Percentiles rank a stretch among this genome's conserved stretches.
These are phyloP conservation scores for Cordyceps farinosa DNA, from an alignment of 2,329 filamentous ascomycete genomes.

Conservation along the genomic window DNA sequence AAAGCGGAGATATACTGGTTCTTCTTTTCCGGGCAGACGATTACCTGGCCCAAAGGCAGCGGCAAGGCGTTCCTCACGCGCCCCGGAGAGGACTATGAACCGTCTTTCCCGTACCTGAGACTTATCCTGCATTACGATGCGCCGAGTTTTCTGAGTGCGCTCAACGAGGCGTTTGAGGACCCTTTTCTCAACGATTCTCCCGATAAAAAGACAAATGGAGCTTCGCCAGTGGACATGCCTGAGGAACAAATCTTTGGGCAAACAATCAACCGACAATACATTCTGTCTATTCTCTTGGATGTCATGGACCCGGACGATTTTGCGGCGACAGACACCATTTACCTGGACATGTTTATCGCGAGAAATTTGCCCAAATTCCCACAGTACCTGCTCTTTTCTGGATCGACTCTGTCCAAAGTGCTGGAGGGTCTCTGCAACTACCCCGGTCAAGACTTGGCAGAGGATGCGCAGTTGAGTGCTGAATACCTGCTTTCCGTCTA, in stretches of 20 bases:
- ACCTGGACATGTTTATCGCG: slow-evolving; percentile 97
- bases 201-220: slow-evolving; percentile 57
- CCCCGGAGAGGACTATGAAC: slow-evolving; percentile 55
- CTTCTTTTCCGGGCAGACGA: slow-evolving; percentile 79
- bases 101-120: slow-evolving; percentile 80
- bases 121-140: slow-evolving; percentile 85
- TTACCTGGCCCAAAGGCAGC: slow-evolving; percentile 69
- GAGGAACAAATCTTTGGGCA: slow-evolving; percentile 65
- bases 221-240: slow-evolving; percentile 46
- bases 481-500: slow-evolving; percentile 94
- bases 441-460: slow-evolving; percentile 73
- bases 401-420: slow-evolving; percentile 77
- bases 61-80: slow-evolving; percentile 59
- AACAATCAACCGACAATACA: slow-evolving; percentile 85
- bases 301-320: slow-evolving; percentile 81
- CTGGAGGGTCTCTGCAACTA: slow-evolving; percentile 81
- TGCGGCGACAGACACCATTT: slow-evolving; percentile 77
- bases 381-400: slow-evolving; percentile 88
- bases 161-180: slow-evolving; percentile 98
- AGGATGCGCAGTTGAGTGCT: slow-evolving; percentile 94
- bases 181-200: slow-evolving; percentile 80
- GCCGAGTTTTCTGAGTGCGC: slow-evolving; percentile 85
- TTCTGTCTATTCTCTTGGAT: slow-evolving; percentile 85
- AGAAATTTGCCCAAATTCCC: slow-evolving; percentile 95
- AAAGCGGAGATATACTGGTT: slow-evolving; percentile 92